A percentile compares a stretch with the other conserved stretches of the same genome.
Evolutionary conservation across 164 flowering plant genomes (phyloP).

Genomic region (Berberis thunbergii): DNA sequence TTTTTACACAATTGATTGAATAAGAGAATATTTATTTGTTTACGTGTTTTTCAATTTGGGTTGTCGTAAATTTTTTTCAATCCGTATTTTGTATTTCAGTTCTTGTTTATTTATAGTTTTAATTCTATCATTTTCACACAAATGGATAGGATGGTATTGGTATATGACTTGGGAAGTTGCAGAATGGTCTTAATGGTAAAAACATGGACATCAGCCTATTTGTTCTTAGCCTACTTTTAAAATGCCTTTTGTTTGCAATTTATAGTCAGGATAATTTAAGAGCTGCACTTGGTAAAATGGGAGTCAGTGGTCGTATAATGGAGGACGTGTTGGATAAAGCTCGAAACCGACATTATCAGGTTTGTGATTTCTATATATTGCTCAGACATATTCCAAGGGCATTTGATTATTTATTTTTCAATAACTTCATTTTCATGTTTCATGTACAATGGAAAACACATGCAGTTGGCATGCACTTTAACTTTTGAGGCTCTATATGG

Average conservation of each 20-base stretch:
- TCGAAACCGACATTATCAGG: constrained; percentile 82
- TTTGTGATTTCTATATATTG: constrained; percentile 12
- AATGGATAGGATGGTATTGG: too few relatives aligned
- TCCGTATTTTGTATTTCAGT: too few relatives aligned
- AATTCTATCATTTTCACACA: too few relatives aligned
- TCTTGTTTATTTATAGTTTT: too few relatives aligned
- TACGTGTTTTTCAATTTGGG: too few relatives aligned
- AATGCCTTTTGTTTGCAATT: constrained; percentile 1
- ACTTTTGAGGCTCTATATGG: constrained; percentile 86
- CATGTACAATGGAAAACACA: constrained; percentile 1
- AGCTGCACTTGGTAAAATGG: constrained; percentile 79
- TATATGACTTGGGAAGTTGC: too few relatives aligned
- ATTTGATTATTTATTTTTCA: neutral
- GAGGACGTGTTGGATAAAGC: constrained; percentile 82
- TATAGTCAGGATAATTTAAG: constrained; percentile 80
- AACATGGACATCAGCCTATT: too few relatives aligned
- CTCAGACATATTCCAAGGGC: neutral
- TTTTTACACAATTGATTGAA: too few relatives aligned
- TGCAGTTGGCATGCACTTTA: constrained; percentile 93
- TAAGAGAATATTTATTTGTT: too few relatives aligned
- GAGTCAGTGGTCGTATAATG: constrained; percentile 46
- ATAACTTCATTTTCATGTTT: neutral
- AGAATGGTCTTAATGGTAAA: too few relatives aligned
- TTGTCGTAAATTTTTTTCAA: too few relatives aligned
- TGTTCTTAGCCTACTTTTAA: neutral